These are phyloP conservation scores for Malus domestica DNA, from an alignment of 306 rosid species.

Conservation along the genomic window ASM211411v1 NC_041789.1:17940501-17941000, in stretches of 20 bases:
- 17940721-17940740: too few species aligned
- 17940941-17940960: constrained; percentile 76
- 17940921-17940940: constrained; percentile 90
- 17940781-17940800: too few species aligned
- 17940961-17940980: constrained; percentile 67
- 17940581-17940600: constrained; percentile 61
- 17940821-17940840: neutral
- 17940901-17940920: constrained; percentile 82
- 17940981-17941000: constrained; percentile 94
- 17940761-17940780: too few species aligned
- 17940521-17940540: constrained; percentile 43
- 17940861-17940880: neutral
- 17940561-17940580: constrained; percentile 52
- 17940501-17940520: constrained; percentile 82
- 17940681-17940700: constrained; percentile 38
- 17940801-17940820: neutral
- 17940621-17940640: constrained; percentile 21
- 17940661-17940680: constrained; percentile 82
- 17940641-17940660: constrained; percentile 63
- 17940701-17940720: constrained; percentile 81
- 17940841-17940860: neutral
- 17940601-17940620: constrained; percentile 36
- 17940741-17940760: too few species aligned
- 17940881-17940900: constrained; percentile 39
- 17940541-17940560: constrained; percentile 36